Evolutionary conservation across 768 basidiomycete genomes (phyloP).

Genomic region (Suillus decipiens): DNA sequence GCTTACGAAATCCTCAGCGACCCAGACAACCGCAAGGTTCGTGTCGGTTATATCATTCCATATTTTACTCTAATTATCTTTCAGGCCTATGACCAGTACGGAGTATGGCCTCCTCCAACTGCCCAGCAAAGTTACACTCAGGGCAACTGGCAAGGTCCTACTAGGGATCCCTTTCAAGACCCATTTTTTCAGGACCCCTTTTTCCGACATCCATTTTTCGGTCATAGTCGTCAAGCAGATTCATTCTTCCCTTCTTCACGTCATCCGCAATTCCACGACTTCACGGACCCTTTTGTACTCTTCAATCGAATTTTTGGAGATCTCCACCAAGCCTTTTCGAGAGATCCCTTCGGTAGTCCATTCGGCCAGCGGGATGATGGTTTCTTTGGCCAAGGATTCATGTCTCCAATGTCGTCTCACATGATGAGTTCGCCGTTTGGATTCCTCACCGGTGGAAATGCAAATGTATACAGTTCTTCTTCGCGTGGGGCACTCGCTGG

Average conservation of each 20-base stretch:
- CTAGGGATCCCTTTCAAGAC: constrained; percentile 20
- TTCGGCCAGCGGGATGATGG: constrained; percentile 19
- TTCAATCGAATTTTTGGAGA: constrained; percentile 74
- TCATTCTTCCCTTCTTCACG: constrained; percentile 27
- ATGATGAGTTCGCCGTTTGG: not conserved
- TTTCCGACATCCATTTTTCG: constrained; percentile 22
- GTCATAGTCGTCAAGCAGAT: constrained; percentile 27
- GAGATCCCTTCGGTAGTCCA: constrained; percentile 38
- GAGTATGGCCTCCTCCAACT: constrained; percentile 73
- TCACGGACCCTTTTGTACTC: constrained; percentile 75
- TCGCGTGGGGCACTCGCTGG: constrained; percentile 10
- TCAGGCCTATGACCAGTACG: constrained; percentile 69
- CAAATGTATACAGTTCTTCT: constrained; percentile 5
- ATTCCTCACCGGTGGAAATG: not conserved
- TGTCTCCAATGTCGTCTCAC: constrained; percentile 4
- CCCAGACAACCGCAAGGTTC: constrained; percentile 55
- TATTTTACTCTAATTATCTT: constrained; percentile 7
- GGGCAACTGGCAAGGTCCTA: constrained; percentile 16
- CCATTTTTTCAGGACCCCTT: constrained; percentile 25
- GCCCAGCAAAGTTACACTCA: constrained; percentile 15
- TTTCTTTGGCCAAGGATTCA: constrained; percentile 14
- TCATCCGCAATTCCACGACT: constrained; percentile 31
- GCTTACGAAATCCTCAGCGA: constrained; percentile 78
- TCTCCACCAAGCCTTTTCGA: constrained; percentile 35
- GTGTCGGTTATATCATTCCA: constrained; percentile 16